Conservation (phyloP, 805 yeast species). For the Spathaspora gorwiae region DNA sequence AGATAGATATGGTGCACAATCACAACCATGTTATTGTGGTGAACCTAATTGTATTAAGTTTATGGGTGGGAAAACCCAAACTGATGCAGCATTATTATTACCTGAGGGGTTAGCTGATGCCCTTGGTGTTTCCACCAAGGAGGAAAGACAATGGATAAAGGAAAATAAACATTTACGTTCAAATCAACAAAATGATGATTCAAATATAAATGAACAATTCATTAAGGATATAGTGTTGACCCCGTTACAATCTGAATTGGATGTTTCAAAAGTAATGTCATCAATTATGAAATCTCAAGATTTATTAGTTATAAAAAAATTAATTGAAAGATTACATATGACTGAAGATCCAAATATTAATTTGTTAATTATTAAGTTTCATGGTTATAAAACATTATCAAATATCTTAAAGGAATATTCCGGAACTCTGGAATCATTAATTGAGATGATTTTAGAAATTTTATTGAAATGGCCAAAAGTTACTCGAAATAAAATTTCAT, state of each 20-base stretch:
- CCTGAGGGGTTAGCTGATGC: slow-evolving; percentile 86
- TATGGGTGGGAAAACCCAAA: slow-evolving; percentile 95
- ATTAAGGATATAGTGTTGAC: slow-evolving; percentile 53
- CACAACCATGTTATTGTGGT: slow-evolving; percentile 93
- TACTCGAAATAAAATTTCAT: slow-evolving; percentile 71
- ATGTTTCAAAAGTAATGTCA: slow-evolving; percentile 76
- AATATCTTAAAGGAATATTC: slow-evolving; percentile 43
- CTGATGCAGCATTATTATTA: slow-evolving; percentile 78
- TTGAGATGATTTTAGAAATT: slow-evolving; percentile 53
- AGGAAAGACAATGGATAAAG: slow-evolving; percentile 70
- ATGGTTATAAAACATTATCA: slow-evolving; percentile 79
- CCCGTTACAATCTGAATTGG: slow-evolving; percentile 44
- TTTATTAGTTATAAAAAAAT: slow-evolving; percentile 52
- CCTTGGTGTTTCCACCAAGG: slow-evolving; percentile 63
- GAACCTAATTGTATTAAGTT: slow-evolving; percentile 88
- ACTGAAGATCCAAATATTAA: slow-evolving; percentile 51
- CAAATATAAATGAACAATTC: slow-evolving; percentile 60
- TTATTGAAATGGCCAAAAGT: slow-evolving; percentile 51
- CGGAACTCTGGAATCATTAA: slow-evolving; percentile 14
- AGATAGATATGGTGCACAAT: slow-evolving; percentile 91
- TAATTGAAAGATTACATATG: slow-evolving; percentile 62
- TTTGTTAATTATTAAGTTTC: slow-evolving; percentile 63
- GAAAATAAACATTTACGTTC: slow-evolving; percentile 48
- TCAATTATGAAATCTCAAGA: slow-evolving; percentile 78
- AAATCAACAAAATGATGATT: slow-evolving; percentile 50